Evolutionary conservation across 257 asterid species (phyloP), one percentile per base, ranked within the genome.

Genomic region (Nicotiana paniculata): DNA sequence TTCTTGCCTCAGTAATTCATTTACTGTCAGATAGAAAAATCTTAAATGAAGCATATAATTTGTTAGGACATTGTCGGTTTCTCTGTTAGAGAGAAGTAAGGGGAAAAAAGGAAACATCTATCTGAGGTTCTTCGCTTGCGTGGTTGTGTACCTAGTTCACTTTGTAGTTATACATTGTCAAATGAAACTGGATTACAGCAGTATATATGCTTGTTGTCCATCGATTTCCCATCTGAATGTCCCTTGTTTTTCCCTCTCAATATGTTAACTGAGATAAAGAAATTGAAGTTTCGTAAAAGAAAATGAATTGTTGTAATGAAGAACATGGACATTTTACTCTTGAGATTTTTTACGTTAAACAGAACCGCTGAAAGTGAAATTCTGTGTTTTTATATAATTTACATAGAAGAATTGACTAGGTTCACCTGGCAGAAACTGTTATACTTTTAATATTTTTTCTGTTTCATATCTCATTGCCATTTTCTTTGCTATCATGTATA

Each of bases 401-500:
- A 43, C 37, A 21, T 33, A 43, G 5, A 9, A 1, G 24, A 24
- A 8, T 9, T 46, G 78, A 70, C 77, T 70, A 43, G 58, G 77
- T 53, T 17, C 62, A 57, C 62, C 62, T 17, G 3, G 10, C 62
- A 4, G 62, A 57, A 57, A 24, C 24, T 74, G 59, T 48, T 48
- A 18, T 24, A 48, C 62, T 48, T 74, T 59, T 70, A 11, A 48
- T 48, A 24, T 26, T 65, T 51, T 61, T 67, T 10, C 75, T 59
- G 18, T 28, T 77, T 67, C 11, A 18, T 70, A 62, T 62, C 57
- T 82, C 43, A 81, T 61, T 79, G 64, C 77, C 30, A 76, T 88
- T n/a, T 62, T 75, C 59, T 78, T 70, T 77, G 81, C 51, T 82
- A 64, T 90, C 83, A 75, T 82, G 82, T 87, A 81, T 80, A 37